phyloP scores from a whole-genome alignment of 2,329 filamentous ascomycete species.

The Leptographium wingfieldii region DNA sequence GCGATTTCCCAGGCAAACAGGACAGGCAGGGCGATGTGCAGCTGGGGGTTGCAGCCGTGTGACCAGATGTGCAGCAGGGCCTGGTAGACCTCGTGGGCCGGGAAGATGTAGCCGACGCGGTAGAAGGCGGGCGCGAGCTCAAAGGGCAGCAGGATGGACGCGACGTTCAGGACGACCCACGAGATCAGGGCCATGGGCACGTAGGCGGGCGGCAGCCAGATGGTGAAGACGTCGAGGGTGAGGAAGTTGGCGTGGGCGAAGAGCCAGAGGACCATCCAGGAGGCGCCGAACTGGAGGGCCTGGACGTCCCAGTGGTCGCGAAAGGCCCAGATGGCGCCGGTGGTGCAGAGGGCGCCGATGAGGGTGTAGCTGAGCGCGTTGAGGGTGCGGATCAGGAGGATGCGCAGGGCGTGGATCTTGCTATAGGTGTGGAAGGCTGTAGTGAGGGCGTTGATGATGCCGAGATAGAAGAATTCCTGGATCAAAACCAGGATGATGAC shows the following conservation, averaged over 20 bases:
- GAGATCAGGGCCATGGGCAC: constrained; percentile 23
- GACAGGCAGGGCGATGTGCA: constrained; percentile 27
- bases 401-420: constrained; percentile 17
- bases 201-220: constrained; percentile 24
- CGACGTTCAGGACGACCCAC: constrained; percentile 31
- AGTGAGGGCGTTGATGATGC: constrained; percentile 23
- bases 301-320: constrained; percentile 26
- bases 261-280: constrained; percentile 24
- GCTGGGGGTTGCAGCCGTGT: constrained; percentile 25
- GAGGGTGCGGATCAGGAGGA: constrained; percentile 19
- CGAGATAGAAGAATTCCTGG: constrained; percentile 21
- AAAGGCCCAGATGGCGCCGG: constrained; percentile 33
- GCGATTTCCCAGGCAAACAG: constrained; percentile 26
- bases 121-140: constrained; percentile 29
- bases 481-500: constrained; percentile 25
- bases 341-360: constrained; percentile 24
- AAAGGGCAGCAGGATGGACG: constrained; percentile 28
- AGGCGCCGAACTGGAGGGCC: constrained; percentile 16
- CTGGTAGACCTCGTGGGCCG: constrained; percentile 27
- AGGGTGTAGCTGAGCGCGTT: constrained; percentile 21
- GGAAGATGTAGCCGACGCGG: constrained; percentile 25
- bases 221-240: constrained; percentile 28
- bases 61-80: constrained; percentile 30
- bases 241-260: constrained; percentile 18
- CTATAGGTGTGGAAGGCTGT: constrained; percentile 23